A percentile compares a stretch with the other conserved stretches of the same genome.
phyloP scores from a whole-genome alignment of 1,284 basidiomycete species.

The Pterulicium gracile region DNA sequence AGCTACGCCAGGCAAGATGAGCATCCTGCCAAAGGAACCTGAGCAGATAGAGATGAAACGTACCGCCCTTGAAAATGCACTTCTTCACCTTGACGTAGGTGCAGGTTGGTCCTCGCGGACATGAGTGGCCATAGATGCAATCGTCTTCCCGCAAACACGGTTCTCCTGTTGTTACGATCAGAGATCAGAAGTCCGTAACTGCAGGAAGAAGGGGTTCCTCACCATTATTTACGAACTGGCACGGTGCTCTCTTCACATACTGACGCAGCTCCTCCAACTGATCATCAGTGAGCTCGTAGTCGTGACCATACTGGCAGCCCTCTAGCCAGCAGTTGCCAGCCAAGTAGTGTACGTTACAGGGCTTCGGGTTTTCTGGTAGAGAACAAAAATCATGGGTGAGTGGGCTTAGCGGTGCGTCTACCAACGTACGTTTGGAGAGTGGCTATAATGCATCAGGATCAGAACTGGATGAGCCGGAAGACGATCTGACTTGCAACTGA shows the following conservation, averaged over 20 bases:
- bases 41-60: slow-evolving; percentile 15
- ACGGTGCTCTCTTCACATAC: slow-evolving; percentile 50
- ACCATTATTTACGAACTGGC: slow-evolving; percentile 45
- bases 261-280: slow-evolving; percentile 36
- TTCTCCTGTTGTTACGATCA: slow-evolving; percentile 30
- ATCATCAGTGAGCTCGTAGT: slow-evolving; percentile 41
- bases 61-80: slow-evolving; percentile 51
- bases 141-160: slow-evolving; percentile 49
- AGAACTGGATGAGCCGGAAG: slow-evolving; percentile 7
- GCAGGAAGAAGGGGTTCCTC: slow-evolving; percentile 1
- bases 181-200: slow-evolving; percentile 1
- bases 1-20: slow-evolving; percentile 17
- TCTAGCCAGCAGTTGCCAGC: slow-evolving; percentile 41
- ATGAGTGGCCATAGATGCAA: slow-evolving; percentile 45
- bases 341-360: slow-evolving; percentile 53
- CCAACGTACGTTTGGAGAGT: slow-evolving; percentile 43
- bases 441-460: slow-evolving; percentile 23
- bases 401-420: slow-evolving; percentile 10
- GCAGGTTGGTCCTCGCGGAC: slow-evolving; percentile 37
- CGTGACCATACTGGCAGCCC: slow-evolving; percentile 46
- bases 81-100: slow-evolving; percentile 38
- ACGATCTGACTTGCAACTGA: slow-evolving; percentile 12
- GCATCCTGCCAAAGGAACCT: slow-evolving; percentile 11
- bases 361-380: slow-evolving; percentile 48
- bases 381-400: slow-evolving; percentile 11